phyloP scores from a whole-genome alignment of 805 yeast genomes.

The Starmera caribaea region DNA sequence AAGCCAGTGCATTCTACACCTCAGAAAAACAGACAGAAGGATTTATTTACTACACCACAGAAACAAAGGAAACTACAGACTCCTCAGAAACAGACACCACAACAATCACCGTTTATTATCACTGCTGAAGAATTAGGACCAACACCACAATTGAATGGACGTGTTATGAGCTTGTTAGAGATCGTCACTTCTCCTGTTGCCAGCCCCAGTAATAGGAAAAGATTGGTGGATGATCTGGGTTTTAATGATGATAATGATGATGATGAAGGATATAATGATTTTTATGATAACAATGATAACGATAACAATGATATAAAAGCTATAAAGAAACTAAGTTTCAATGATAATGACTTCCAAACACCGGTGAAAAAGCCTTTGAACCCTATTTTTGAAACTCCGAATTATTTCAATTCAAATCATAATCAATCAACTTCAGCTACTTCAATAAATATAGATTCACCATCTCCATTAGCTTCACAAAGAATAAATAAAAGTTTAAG shows the following conservation, averaged over 20 bases:
- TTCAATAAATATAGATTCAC: slow-evolving; percentile 4
- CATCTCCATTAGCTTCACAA: slow-evolving; percentile 21
- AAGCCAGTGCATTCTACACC: neutral
- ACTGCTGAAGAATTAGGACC: slow-evolving; percentile 53
- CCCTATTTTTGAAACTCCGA: slow-evolving; percentile 27
- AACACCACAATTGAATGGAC: slow-evolving; percentile 78
- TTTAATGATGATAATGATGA: too few relatives aligned
- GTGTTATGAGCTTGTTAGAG: slow-evolving; percentile 67
- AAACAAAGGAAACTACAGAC: slow-evolving; percentile 7
- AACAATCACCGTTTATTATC: slow-evolving; percentile 11
- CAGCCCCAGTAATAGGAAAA: too few relatives aligned
- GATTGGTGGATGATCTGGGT: too few relatives aligned
- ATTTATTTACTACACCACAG: too few relatives aligned
- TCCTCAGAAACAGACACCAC: slow-evolving; percentile 16
- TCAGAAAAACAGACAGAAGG: slow-evolving; percentile 1
- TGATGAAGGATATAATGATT: too few relatives aligned
- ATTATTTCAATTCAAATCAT: slow-evolving; percentile 26
- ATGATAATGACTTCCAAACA: too few relatives aligned
- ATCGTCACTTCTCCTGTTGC: neutral
- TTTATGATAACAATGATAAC: too few relatives aligned
- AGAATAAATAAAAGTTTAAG: slow-evolving; percentile 27
- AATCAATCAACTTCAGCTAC: slow-evolving; percentile 2
- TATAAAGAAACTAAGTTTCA: too few relatives aligned
- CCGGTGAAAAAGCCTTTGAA: too few relatives aligned
- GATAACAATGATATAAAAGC: too few relatives aligned